Evolutionary conservation across 257 asterid genomes (phyloP).

Genomic region (Capsicum chinense): DNA sequence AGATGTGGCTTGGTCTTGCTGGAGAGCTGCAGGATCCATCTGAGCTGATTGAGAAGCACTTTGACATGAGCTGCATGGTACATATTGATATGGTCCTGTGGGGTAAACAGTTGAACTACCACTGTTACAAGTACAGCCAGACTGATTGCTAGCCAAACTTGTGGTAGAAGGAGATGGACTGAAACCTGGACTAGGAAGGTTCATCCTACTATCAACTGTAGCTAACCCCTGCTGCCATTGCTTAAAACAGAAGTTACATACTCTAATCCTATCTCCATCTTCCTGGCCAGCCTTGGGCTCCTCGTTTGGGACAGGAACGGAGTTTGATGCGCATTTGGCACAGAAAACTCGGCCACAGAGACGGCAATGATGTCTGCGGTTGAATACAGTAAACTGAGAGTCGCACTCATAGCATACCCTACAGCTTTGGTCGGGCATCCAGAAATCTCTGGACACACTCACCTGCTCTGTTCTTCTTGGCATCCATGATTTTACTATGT

Average conservation of each 20-base stretch:
- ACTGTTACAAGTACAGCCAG: slow-evolving; percentile 76
- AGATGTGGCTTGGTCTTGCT: slow-evolving; percentile 45
- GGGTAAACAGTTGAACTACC: slow-evolving; percentile 66
- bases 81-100: slow-evolving; percentile 72
- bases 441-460: slow-evolving; percentile 84
- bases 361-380: slow-evolving; percentile 97
- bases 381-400: slow-evolving; percentile 74
- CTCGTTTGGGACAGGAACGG: slow-evolving; percentile 58
- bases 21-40: slow-evolving; percentile 48
- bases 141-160: slow-evolving; percentile 82
- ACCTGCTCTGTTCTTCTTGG: slow-evolving; percentile 78
- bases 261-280: slow-evolving; percentile 80
- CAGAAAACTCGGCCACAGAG: slow-evolving; percentile 89
- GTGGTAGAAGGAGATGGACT: slow-evolving; percentile 67
- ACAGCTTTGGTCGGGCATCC: slow-evolving; percentile 99
- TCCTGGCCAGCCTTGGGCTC: slow-evolving; percentile 47
- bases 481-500: slow-evolving; percentile 72
- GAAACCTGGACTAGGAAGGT: slow-evolving; percentile 51
- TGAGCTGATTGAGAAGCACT: slow-evolving; percentile 47
- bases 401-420: slow-evolving; percentile 97
- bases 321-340: slow-evolving; percentile 80
- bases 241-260: slow-evolving; percentile 79
- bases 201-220: slow-evolving; percentile 61
- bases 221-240: slow-evolving; percentile 72
- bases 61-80: slow-evolving; percentile 53